Evolutionary conservation across 495 filamentous ascomycete species (phyloP).

Genomic region (Hyaloscypha finlandica): DNA sequence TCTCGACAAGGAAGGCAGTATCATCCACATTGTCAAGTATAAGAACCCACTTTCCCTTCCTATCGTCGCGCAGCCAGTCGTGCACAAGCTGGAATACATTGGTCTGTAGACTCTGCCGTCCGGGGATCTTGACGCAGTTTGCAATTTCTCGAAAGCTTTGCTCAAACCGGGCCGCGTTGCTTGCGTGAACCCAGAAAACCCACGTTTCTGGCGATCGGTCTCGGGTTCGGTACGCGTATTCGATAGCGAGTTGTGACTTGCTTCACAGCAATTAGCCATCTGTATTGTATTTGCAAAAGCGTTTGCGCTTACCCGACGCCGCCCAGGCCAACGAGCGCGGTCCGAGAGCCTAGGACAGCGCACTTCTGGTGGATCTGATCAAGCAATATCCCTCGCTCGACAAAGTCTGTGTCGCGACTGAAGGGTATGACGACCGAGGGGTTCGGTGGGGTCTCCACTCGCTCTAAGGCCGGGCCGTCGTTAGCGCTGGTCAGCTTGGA

Average conservation of each 20-base stretch:
- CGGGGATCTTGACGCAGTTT: slow-evolving; percentile 35
- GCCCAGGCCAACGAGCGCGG: slow-evolving; percentile 30
- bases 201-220: slow-evolving; percentile 42
- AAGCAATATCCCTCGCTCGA: slow-evolving; percentile 32
- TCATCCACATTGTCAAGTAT: slow-evolving; percentile 46
- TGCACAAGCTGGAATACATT: slow-evolving; percentile 41
- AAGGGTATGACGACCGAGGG: slow-evolving; percentile 33
- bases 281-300: background rate
- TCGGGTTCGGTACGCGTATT: slow-evolving; percentile 37
- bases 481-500: background rate
- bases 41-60: slow-evolving; percentile 39
- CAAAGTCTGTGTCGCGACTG: slow-evolving; percentile 39
- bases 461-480: background rate
- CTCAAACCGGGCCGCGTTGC: slow-evolving; percentile 39
- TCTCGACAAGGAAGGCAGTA: slow-evolving; percentile 25
- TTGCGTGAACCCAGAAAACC: slow-evolving; percentile 52
- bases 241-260: slow-evolving; percentile 29
- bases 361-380: slow-evolving; percentile 32
- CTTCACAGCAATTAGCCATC: slow-evolving; percentile 19
- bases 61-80: slow-evolving; percentile 38
- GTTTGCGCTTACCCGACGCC: slow-evolving; percentile 26
- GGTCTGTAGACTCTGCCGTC: slow-evolving; percentile 37
- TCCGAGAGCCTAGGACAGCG: slow-evolving; percentile 22
- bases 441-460: slow-evolving; percentile 1
- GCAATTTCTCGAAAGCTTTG: slow-evolving; percentile 42